These are phyloP conservation scores for Cystobasidium slooffiae DNA, from an alignment of 1,284 basidiomycete genomes.

Conservation along the genomic window DNA sequence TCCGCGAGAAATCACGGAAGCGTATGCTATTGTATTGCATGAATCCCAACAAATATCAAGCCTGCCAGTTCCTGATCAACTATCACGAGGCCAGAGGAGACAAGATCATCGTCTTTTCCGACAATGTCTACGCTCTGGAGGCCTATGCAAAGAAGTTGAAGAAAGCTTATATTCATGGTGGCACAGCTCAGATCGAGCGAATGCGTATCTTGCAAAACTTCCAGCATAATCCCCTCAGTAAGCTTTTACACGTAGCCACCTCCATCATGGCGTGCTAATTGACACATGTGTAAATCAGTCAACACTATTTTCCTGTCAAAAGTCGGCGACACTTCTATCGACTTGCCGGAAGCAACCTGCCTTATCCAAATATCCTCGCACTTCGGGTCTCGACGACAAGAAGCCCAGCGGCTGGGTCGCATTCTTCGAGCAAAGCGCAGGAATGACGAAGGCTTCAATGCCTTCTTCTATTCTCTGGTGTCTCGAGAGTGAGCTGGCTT, in stretches of 20 bases:
- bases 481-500: conserved; percentile 14
- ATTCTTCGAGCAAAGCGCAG: conserved; percentile 95
- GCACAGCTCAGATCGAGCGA: conserved; percentile 91
- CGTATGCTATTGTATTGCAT: conserved; percentile 97
- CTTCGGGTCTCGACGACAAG: conserved; percentile 96
- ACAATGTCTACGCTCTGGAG: conserved; percentile 96
- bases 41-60: conserved; percentile 99
- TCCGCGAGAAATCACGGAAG: conserved; percentile 83
- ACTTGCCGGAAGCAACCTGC: conserved; percentile 97
- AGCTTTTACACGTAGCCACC: not conserved
- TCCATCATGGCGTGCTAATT: not conserved
- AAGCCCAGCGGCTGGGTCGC: conserved; percentile 92
- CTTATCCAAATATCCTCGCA: conserved; percentile 99
- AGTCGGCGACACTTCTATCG: conserved; percentile 98
- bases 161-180: conserved; percentile 96
- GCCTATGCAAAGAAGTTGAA: conserved; percentile 92
- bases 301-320: conserved; percentile 99
- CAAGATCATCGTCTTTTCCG: conserved; percentile 99
- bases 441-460: conserved; percentile 99
- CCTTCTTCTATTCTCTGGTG: conserved; percentile 98
- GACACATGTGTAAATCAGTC: conserved; percentile 59
- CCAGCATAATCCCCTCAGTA: conserved; percentile 81
- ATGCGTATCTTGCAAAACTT: conserved; percentile 94
- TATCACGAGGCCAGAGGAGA: conserved; percentile 98
- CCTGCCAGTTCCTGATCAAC: conserved; percentile 97